Conservation (phyloP, 768 basidiomycete genomes). For the Phaffia tasmanica region DNA sequence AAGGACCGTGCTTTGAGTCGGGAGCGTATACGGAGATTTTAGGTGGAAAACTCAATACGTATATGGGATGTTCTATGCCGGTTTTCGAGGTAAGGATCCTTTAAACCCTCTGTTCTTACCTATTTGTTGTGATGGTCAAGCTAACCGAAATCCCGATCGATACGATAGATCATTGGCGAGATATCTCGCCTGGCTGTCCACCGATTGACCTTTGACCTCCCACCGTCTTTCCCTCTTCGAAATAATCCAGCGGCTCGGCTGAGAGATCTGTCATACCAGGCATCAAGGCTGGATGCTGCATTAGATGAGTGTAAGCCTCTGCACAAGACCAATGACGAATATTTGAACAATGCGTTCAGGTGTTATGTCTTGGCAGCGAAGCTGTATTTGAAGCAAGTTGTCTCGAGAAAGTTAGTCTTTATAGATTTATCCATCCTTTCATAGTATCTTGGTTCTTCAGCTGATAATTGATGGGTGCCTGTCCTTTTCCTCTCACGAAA, state of each 20-base stretch:
- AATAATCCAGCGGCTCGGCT: conserved; percentile 5
- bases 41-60: conserved; percentile 12
- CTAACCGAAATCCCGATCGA: not conserved
- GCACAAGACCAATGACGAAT: conserved; percentile 7
- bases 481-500: too few species aligned
- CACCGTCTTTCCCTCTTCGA: too few species aligned
- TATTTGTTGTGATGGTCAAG: not conserved
- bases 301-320: conserved; percentile 10
- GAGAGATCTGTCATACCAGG: conserved; percentile 8
- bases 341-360: conserved; percentile 24
- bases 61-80: conserved; percentile 18
- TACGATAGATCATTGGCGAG: conserved; percentile 20
- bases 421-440: too few species aligned
- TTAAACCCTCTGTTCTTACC: not conserved
- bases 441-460: too few species aligned
- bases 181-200: conserved; percentile 20
- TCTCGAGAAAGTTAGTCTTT: not conserved
- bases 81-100: conserved; percentile 11
- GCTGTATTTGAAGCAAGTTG: conserved; percentile 22
- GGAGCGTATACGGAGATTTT: conserved; percentile 23
- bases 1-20: conserved; percentile 22
- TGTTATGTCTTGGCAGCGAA: conserved; percentile 19
- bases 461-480: too few species aligned
- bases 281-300: conserved; percentile 14
- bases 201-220: conserved; percentile 5